Evolutionary conservation across 768 basidiomycete genomes (phyloP).

Genomic region (Hysterangium stoloniferum): DNA sequence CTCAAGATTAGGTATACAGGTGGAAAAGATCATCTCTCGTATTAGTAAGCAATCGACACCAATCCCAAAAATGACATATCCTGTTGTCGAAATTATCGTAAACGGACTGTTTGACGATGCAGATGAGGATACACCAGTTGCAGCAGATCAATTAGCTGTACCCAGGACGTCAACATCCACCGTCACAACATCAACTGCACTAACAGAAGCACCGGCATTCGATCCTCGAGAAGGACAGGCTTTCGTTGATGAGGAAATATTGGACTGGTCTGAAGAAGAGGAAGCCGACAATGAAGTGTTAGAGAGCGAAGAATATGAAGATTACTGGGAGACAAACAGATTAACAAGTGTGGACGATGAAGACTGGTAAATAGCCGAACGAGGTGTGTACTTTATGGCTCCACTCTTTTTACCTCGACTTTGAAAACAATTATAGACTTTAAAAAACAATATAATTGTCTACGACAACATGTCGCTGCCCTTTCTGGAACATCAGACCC

Average conservation of each 20-base stretch:
- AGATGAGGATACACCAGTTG: no score
- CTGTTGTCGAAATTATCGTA: no score
- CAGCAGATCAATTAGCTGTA: constrained; percentile 54
- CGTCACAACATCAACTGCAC: no score
- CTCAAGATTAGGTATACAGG: no score
- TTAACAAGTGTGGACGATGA: constrained; percentile 58
- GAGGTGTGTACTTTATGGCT: constrained; percentile 49
- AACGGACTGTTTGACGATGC: no score
- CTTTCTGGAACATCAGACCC: constrained; percentile 44
- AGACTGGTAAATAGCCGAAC: constrained; percentile 81
- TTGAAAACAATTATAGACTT: constrained; percentile 58
- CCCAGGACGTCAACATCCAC: constrained; percentile 32
- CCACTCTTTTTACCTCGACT: constrained; percentile 1
- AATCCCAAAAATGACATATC: no score
- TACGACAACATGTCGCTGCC: constrained; percentile 85
- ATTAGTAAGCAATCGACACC: no score
- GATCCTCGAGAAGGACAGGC: constrained; percentile 22
- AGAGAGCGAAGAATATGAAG: constrained; percentile 26
- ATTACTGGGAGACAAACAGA: constrained; percentile 47
- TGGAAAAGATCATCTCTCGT: no score
- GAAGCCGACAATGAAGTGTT: constrained; percentile 30
- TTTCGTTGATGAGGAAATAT: constrained; percentile 27
- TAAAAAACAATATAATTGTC: constrained; percentile 95
- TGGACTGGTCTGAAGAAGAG: constrained; percentile 27
- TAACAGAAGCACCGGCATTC: constrained; percentile 8